Conservation (phyloP, 164 flowering plant genomes). For the Akebia trifoliata region DNA sequence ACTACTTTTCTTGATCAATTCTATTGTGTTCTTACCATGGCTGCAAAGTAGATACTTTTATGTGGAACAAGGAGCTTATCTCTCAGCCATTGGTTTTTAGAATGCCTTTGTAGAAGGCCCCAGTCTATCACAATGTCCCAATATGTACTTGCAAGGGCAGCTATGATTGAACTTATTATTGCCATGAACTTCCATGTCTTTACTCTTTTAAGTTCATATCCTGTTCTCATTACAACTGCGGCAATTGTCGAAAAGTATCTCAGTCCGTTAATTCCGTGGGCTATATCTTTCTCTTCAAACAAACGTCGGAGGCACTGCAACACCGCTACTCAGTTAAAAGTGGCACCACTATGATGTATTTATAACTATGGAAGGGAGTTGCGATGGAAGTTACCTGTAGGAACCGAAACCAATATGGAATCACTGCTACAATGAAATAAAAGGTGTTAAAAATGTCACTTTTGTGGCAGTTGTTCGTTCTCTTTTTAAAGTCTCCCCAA, state of each 20-base stretch:
- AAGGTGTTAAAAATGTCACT: conserved; percentile 27
- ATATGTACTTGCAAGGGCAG: conserved; percentile 44
- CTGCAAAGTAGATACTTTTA: conserved; percentile 49
- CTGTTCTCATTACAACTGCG: conserved; percentile 57
- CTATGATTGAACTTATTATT: conserved; percentile 39
- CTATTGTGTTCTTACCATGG: conserved; percentile 39
- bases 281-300: conserved; percentile 51
- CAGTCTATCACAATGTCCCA: conserved; percentile 72
- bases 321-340: not conserved
- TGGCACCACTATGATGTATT: not conserved
- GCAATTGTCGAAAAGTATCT: conserved; percentile 56
- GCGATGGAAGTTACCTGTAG: conserved; percentile 14
- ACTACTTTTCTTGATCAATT: not conserved
- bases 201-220: conserved; percentile 33
- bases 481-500: conserved; percentile 31
- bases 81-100: conserved; percentile 53
- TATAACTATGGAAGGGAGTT: not conserved
- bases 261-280: conserved; percentile 51
- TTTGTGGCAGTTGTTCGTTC: conserved; percentile 33
- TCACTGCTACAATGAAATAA: conserved; percentile 21
- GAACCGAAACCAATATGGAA: conserved; percentile 27
- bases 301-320: conserved; percentile 60
- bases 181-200: conserved; percentile 45
- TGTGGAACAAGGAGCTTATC: conserved; percentile 56
- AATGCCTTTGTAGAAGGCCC: conserved; percentile 58